Percentiles rank a stretch among this genome's conserved stretches.
phyloP scores from a whole-genome alignment of 129 eudicot species.

The Chrysanthemum seticuspe region DNA sequence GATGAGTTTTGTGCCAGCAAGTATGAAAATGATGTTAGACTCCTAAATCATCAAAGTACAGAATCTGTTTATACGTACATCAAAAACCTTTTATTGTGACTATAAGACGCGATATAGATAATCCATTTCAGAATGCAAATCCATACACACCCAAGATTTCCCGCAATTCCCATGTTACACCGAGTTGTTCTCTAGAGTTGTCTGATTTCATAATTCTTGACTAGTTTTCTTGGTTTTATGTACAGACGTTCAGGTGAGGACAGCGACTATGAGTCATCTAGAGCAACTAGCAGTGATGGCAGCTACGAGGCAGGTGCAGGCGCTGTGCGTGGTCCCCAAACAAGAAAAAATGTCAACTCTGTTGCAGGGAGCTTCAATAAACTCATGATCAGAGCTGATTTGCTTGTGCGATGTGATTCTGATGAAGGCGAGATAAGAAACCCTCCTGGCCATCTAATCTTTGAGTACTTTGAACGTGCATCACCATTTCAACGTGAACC shows the following conservation, averaged over 20 bases:
- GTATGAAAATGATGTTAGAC: too few species aligned
- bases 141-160: neutral
- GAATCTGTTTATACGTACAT: too few species aligned
- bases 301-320: slow-evolving; percentile 49
- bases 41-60: too few species aligned
- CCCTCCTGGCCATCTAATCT: slow-evolving; percentile 70
- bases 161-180: too few species aligned
- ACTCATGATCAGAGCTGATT: slow-evolving; percentile 28
- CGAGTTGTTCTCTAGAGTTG: too few species aligned
- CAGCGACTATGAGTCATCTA: slow-evolving; percentile 75
- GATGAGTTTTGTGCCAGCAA: too few species aligned
- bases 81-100: too few species aligned
- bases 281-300: slow-evolving; percentile 48
- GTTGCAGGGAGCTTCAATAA: slow-evolving; percentile 32
- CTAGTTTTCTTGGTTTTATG: slow-evolving; percentile 1
- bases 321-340: slow-evolving; percentile 29
- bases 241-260: slow-evolving; percentile 70
- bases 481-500: slow-evolving; percentile 80
- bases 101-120: too few species aligned
- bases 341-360: slow-evolving; percentile 28
- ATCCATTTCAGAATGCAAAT: neutral
- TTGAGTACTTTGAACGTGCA: slow-evolving; percentile 67
- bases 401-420: slow-evolving; percentile 18
- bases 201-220: slow-evolving; percentile 2
- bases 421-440: slow-evolving; percentile 53